Evolutionary conservation across 495 filamentous ascomycete genomes (phyloP).

Genomic region (Bathelium albidoporum): DNA sequence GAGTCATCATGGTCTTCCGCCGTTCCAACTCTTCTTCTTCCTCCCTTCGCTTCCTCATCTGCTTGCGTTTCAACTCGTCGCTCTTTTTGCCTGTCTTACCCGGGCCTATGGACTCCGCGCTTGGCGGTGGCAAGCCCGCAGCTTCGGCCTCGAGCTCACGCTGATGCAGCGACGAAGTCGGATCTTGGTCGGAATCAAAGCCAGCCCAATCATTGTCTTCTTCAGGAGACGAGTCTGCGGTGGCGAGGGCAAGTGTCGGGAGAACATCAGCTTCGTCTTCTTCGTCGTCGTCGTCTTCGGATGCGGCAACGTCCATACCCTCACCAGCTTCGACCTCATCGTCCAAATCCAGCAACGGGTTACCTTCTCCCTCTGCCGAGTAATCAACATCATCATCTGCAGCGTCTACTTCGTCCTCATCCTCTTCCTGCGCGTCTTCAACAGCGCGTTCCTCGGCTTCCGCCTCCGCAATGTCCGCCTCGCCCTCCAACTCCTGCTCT

Average conservation of each 20-base stretch:
- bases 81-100: constrained; percentile 15
- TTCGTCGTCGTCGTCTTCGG: constrained; percentile 40
- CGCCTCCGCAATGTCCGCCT: constrained; percentile 61
- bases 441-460: constrained; percentile 46
- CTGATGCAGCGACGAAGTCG: constrained; percentile 55
- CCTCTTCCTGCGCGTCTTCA: constrained; percentile 33
- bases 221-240: constrained; percentile 27
- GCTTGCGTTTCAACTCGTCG: constrained; percentile 21
- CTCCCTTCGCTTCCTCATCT: constrained; percentile 26
- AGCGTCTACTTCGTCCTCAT: constrained; percentile 28
- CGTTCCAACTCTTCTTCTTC: constrained; percentile 35
- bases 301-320: constrained; percentile 47
- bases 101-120: constrained; percentile 5
- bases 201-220: constrained; percentile 28
- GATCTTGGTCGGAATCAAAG: constrained; percentile 45
- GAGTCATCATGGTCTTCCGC: constrained; percentile 35
- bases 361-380: constrained; percentile 23
- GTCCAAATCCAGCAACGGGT: constrained; percentile 27
- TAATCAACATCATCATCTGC: constrained; percentile 31
- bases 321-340: constrained; percentile 35
- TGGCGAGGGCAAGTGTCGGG: constrained; percentile 32
- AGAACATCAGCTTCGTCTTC: constrained; percentile 23
- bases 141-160: constrained; percentile 88
- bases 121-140: constrained; percentile 42
- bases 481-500: constrained; percentile 67